A percentile compares a stretch with the other conserved stretches of the same genome.
These are phyloP conservation scores for Xerocomus nothofagi DNA, from an alignment of 1,284 basidiomycete genomes.

Conservation along the genomic window DNA sequence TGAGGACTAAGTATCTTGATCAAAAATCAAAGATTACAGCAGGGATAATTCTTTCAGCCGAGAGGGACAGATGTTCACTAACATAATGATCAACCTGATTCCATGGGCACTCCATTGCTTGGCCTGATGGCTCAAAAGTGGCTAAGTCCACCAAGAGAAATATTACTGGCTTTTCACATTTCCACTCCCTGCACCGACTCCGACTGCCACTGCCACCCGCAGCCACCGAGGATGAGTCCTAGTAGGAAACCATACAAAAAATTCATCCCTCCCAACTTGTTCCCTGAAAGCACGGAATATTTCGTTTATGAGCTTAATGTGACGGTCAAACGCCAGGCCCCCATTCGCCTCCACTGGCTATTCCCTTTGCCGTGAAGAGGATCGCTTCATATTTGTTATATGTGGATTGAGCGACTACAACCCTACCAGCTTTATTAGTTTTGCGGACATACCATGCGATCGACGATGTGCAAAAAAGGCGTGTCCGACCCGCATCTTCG, in stretches of 20 bases:
- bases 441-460: constrained; percentile 51
- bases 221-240: too few relatives aligned
- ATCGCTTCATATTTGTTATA: constrained; percentile 52
- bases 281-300: constrained; percentile 46
- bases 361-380: background rate
- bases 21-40: constrained; percentile 35
- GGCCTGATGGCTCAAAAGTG: constrained; percentile 22
- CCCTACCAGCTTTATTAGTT: constrained; percentile 55
- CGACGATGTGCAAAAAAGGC: constrained; percentile 57
- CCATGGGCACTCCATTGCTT: constrained; percentile 36
- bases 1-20: background rate
- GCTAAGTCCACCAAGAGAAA: constrained; percentile 41
- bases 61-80: constrained; percentile 44
- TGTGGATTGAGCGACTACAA: constrained; percentile 49
- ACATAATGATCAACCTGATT: constrained; percentile 37
- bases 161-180: constrained; percentile 49
- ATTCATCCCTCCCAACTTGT: constrained; percentile 46
- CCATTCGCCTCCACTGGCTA: background rate
- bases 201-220: too few relatives aligned
- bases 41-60: constrained; percentile 43
- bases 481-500: constrained; percentile 41
- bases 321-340: constrained; percentile 40
- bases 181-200: constrained; percentile 41
- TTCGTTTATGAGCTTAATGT: constrained; percentile 52
- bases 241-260: too few relatives aligned